Percentiles rank a stretch among this genome's conserved stretches.
phyloP scores from a whole-genome alignment of 164 flowering plant species.

The Echeveria elegans region DNA sequence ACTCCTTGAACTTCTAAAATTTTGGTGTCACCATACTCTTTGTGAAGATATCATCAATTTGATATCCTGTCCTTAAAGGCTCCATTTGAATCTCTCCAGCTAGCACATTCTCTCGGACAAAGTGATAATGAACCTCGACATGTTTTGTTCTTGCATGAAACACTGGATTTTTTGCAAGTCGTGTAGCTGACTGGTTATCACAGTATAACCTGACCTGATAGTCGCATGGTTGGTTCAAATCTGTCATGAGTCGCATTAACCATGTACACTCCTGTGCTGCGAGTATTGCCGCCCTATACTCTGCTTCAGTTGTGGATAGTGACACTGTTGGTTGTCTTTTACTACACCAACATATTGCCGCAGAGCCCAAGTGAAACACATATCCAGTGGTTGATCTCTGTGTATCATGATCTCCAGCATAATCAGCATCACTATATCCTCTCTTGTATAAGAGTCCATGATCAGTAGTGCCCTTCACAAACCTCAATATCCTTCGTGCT shows the following conservation, averaged over 20 bases:
- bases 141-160: slow-evolving; percentile 26
- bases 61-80: slow-evolving; percentile 8
- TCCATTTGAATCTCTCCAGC: slow-evolving; percentile 13
- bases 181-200: slow-evolving; percentile 16
- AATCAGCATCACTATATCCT: slow-evolving; percentile 12
- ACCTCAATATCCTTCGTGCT: neutral
- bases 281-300: slow-evolving; percentile 8
- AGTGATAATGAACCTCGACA: slow-evolving; percentile 24
- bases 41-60: slow-evolving; percentile 14
- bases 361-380: slow-evolving; percentile 11
- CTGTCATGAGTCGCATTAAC: slow-evolving; percentile 15
- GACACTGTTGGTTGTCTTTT: slow-evolving; percentile 13
- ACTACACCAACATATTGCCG: slow-evolving; percentile 10
- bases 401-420: slow-evolving; percentile 12
- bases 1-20: slow-evolving; percentile 3
- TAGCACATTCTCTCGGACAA: slow-evolving; percentile 17
- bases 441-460: slow-evolving; percentile 6
- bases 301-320: slow-evolving; percentile 10
- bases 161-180: slow-evolving; percentile 19
- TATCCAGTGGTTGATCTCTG: slow-evolving; percentile 10
- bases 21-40: slow-evolving; percentile 7
- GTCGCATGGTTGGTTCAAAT: slow-evolving; percentile 15
- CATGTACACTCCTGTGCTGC: slow-evolving; percentile 12
- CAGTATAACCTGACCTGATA: slow-evolving; percentile 13
- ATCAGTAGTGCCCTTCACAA: slow-evolving; percentile 5